Conservation (phyloP, 345 rosid genomes). For the Populus deltoides region DNA sequence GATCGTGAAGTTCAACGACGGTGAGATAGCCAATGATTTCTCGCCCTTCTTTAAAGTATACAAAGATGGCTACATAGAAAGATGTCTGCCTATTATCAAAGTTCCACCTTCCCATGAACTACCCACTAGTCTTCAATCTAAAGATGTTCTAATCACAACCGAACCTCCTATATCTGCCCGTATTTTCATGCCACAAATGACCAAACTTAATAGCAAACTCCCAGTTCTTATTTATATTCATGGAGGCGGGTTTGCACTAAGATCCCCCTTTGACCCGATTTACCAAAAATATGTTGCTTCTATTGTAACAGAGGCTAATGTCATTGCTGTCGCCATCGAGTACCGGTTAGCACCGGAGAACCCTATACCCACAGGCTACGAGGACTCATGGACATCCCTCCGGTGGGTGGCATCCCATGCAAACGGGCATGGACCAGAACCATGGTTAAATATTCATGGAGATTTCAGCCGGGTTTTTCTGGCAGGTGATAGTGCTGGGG, state of each 20-base stretch:
- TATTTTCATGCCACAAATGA: conserved; percentile 29
- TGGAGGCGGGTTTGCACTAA: conserved; percentile 49
- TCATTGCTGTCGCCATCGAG: conserved; percentile 4
- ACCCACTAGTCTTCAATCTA: conserved; percentile 19
- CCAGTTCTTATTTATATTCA: conserved; percentile 28
- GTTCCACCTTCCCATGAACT: conserved; percentile 18
- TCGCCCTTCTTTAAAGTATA: conserved; percentile 14
- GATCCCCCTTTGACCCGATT: conserved; percentile 17
- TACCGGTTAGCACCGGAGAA: conserved; percentile 12
- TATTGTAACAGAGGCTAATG: neutral
- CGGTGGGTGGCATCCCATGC: conserved; percentile 14
- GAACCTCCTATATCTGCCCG: conserved; percentile 27
- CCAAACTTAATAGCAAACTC: neutral
- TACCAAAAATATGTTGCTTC: neutral
- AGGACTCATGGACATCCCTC: conserved; percentile 8
- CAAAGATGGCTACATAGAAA: conserved; percentile 15
- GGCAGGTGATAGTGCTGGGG: conserved; percentile 20
- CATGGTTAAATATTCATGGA: conserved; percentile 5
- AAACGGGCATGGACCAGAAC: neutral
- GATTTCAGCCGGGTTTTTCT: conserved; percentile 9
- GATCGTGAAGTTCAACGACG: too few species aligned
- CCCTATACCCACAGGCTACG: neutral
- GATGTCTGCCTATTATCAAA: neutral
- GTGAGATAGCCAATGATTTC: conserved; percentile 2
- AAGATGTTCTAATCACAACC: conserved; percentile 32